Percentiles rank a stretch among this genome's conserved stretches.
phyloP scores from a whole-genome alignment of 345 rosid genomes.

The Bruguiera gymnorhiza region DNA sequence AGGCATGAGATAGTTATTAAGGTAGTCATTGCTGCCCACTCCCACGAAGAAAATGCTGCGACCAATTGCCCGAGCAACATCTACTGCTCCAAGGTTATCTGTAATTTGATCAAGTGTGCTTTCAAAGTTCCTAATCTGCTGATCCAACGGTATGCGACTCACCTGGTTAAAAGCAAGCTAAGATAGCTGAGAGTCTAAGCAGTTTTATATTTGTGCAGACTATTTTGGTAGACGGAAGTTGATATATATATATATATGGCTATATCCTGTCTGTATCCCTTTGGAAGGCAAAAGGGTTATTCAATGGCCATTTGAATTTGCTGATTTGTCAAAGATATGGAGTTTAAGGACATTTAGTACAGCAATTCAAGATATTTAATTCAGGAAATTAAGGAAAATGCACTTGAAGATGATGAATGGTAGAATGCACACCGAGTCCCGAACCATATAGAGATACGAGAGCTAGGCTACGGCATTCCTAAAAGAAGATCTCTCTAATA shows the following conservation, averaged over 20 bases:
- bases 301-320: background rate
- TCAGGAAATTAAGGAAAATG: background rate
- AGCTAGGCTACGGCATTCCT: no score
- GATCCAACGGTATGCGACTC: conserved; percentile 80
- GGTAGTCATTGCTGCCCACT: conserved; percentile 98
- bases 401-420: background rate
- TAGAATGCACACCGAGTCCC: background rate
- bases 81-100: conserved; percentile 51
- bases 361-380: no score
- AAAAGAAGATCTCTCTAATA: no score
- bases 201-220: background rate
- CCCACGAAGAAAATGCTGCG: conserved; percentile 77
- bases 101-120: conserved; percentile 69
- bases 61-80: conserved; percentile 45
- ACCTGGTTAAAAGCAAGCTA: conserved; percentile 40
- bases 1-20: conserved; percentile 94
- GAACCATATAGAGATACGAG: background rate
- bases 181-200: no score
- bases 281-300: conserved; percentile 4
- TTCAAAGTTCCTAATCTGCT: conserved; percentile 79
- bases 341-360: background rate
- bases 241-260: no score
- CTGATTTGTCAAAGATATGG: background rate
- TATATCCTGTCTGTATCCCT: background rate
- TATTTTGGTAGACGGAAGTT: background rate